Conservation (phyloP, 306 rosid species). For the Inga leiocalycina region DNA sequence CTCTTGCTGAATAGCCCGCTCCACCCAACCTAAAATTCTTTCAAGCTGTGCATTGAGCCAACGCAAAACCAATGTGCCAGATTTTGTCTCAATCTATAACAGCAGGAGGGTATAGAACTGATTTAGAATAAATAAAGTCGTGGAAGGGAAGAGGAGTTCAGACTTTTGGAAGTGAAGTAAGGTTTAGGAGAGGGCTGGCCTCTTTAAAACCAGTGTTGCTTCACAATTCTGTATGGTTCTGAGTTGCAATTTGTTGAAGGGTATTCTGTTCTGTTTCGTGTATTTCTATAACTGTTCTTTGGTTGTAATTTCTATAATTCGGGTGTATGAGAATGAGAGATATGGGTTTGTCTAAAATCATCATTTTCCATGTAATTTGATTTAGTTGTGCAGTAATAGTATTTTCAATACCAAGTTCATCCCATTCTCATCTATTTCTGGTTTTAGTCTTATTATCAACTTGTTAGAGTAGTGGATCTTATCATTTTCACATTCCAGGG, state of each 20-base stretch:
- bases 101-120: conserved; percentile 22
- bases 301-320: neutral
- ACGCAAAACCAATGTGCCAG: conserved; percentile 96
- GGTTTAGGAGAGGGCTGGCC: neutral
- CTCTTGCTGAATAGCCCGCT: conserved; percentile 89
- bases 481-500: conserved; percentile 8
- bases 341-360: neutral
- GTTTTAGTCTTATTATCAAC: neutral
- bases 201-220: neutral
- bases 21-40: conserved; percentile 94
- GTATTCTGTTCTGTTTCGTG: neutral
- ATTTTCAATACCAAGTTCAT: neutral
- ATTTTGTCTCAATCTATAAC: conserved; percentile 81
- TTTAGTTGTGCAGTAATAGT: neutral
- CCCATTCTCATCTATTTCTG: neutral
- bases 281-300: neutral
- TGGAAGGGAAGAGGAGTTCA: neutral
- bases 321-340: neutral
- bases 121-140: conserved; percentile 25
- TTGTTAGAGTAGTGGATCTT: neutral
- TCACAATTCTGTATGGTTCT: neutral
- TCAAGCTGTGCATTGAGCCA: conserved; percentile 97
- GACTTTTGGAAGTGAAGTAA: neutral
- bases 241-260: neutral
- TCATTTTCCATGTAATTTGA: neutral